These are phyloP conservation scores for Casuarina cunninghamiana DNA, from an alignment of 306 rosid genomes.

Conservation along the genomic window DNA sequence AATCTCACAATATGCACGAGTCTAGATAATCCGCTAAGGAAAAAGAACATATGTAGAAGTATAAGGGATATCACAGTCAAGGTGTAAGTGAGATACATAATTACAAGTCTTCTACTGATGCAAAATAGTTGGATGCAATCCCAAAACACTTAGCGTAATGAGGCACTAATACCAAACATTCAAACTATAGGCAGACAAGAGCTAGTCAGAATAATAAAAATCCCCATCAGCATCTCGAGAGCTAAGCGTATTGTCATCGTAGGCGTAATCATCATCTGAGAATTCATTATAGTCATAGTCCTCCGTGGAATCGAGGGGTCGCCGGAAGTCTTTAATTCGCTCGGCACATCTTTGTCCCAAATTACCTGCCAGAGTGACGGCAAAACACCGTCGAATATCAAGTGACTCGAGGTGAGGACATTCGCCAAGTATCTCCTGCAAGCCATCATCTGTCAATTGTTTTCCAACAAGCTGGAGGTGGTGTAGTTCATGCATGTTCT, in stretches of 20 bases:
- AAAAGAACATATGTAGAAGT: no score
- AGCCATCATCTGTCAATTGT: slow-evolving; percentile 52
- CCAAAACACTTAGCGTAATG: no score
- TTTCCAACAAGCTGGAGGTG: slow-evolving; percentile 66
- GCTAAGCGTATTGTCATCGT: no score
- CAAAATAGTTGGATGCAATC: no score
- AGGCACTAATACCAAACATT: no score
- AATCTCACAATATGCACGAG: no score
- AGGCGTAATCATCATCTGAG: slow-evolving; percentile 36
- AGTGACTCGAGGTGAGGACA: slow-evolving; percentile 71
- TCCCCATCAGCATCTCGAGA: no score
- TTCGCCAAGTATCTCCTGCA: slow-evolving; percentile 55
- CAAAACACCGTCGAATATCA: slow-evolving; percentile 58
- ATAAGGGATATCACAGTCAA: no score
- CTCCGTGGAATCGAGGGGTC: slow-evolving; percentile 41
- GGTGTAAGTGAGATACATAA: no score
- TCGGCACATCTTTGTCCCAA: slow-evolving; percentile 44
- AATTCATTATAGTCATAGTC: slow-evolving; percentile 44
- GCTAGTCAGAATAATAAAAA: slow-evolving; percentile 25
- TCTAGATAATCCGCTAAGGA: no score
- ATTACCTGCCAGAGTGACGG: slow-evolving; percentile 36
- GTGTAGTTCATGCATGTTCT: slow-evolving; percentile 45
- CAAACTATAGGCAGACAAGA: no score
- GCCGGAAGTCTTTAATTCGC: slow-evolving; percentile 42
- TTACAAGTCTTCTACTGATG: no score